phyloP scores from a whole-genome alignment of 1,284 basidiomycete genomes.

The Pisolithus thermaeus region DNA sequence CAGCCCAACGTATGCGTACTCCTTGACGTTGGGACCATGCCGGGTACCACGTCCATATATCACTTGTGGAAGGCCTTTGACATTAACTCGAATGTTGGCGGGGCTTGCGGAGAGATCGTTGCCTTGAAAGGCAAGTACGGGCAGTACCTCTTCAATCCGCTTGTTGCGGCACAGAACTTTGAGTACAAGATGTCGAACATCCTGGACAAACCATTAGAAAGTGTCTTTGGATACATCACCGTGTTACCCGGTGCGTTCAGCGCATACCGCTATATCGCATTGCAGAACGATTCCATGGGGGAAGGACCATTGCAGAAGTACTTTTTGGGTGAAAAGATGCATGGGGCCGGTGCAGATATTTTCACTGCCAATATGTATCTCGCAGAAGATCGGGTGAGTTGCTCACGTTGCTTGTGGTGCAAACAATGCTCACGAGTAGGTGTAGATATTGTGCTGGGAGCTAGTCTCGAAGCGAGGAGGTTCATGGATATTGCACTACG shows the following conservation, averaged over 20 bases:
- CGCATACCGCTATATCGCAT: conserved; percentile 89
- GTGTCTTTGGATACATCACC: conserved; percentile 88
- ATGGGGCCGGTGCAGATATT: too few relatives aligned
- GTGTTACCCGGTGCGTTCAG: conserved; percentile 93
- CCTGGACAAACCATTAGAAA: conserved; percentile 83
- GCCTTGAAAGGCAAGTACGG: conserved; percentile 85
- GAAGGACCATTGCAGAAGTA: too few relatives aligned
- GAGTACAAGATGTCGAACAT: conserved; percentile 98
- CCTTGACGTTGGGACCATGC: conserved; percentile 92
- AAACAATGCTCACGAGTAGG: conserved; percentile 3
- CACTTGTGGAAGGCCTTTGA: conserved; percentile 98
- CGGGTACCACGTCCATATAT: conserved; percentile 86
- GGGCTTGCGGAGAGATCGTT: conserved; percentile 96
- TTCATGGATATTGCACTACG: conserved; percentile 89
- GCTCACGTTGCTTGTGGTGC: background rate
- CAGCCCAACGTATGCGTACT: conserved; percentile 92
- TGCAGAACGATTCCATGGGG: too few relatives aligned
- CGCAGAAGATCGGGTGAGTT: conserved; percentile 76
- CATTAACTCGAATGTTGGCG: conserved; percentile 92
- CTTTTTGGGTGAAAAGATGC: too few relatives aligned
- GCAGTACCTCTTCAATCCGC: conserved; percentile 73
- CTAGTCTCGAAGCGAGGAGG: conserved; percentile 83
- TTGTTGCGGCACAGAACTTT: conserved; percentile 90
- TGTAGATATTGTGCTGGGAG: conserved; percentile 87
- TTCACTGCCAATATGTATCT: too few relatives aligned